A percentile compares a stretch with the other conserved stretches of the same genome.
Evolutionary conservation across 495 filamentous ascomycete species (phyloP).

Genomic region (Aspergillus funiculosus): DNA sequence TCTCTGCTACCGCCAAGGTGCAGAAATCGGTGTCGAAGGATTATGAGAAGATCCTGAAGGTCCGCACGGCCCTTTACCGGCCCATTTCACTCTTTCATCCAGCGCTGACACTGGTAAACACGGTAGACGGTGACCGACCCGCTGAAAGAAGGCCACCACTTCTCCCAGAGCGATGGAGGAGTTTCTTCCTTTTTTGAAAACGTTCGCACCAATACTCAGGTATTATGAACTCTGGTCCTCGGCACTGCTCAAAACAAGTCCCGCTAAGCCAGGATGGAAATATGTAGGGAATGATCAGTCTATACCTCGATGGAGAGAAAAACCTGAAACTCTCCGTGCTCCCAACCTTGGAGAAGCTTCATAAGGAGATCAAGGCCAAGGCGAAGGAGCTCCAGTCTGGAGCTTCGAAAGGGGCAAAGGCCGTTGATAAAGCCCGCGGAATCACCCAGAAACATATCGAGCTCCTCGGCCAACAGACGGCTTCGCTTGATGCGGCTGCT

Average conservation of each 20-base stretch:
- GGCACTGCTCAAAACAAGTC: no score
- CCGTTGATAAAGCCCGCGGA: conserved; percentile 82
- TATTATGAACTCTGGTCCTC: conserved; percentile 22
- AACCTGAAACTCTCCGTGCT: conserved; percentile 75
- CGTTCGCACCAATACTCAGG: conserved; percentile 84
- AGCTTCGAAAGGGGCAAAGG: conserved; percentile 81
- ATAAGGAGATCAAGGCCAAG: conserved; percentile 95
- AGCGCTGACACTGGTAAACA: not conserved
- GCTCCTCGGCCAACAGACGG: conserved; percentile 77
- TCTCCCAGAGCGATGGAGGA: conserved; percentile 79
- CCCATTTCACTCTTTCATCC: not conserved
- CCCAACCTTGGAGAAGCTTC: conserved; percentile 81
- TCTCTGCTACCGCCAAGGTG: conserved; percentile 73
- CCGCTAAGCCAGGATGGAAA: not conserved
- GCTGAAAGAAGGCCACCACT: conserved; percentile 81
- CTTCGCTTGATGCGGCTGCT: conserved; percentile 63
- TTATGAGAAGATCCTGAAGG: conserved; percentile 91
- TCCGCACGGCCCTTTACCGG: conserved; percentile 25
- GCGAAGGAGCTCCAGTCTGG: conserved; percentile 77
- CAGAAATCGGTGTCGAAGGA: conserved; percentile 85
- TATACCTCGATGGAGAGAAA: conserved; percentile 83
- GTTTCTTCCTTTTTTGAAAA: conserved; percentile 88
- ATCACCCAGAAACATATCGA: conserved; percentile 93
- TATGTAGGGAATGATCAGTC: conserved; percentile 66
- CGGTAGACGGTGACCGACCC: conserved; percentile 74